Percentiles rank a stretch among this genome's conserved stretches.
phyloP scores from a whole-genome alignment of 1,284 basidiomycete species.

The Fomitopsis betulina region DNA sequence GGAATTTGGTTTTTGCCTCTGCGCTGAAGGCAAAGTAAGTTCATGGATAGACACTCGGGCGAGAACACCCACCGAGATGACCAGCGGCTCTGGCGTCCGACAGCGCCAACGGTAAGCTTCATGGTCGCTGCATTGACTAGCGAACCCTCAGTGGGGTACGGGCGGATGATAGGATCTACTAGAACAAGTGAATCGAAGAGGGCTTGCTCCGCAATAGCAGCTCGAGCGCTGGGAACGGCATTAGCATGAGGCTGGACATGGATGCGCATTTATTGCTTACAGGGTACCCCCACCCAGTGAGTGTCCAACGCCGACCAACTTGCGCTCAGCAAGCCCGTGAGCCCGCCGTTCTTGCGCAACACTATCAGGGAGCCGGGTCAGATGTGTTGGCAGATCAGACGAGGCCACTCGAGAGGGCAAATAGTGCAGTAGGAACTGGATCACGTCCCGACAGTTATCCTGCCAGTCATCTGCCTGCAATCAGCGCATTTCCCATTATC shows the following conservation, averaged over 20 bases:
- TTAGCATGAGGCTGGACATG: not conserved
- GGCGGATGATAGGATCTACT: slow-evolving; percentile 73
- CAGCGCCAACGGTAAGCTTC: slow-evolving; percentile 38
- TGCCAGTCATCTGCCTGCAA: slow-evolving; percentile 39
- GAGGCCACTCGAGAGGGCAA: slow-evolving; percentile 25
- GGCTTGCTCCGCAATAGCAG: slow-evolving; percentile 56
- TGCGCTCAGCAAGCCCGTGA: slow-evolving; percentile 43
- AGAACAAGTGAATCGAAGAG: slow-evolving; percentile 74
- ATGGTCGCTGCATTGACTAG: slow-evolving; percentile 10
- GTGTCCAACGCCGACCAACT: slow-evolving; percentile 70
- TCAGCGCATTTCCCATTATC: not conserved
- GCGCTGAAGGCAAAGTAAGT: slow-evolving; percentile 36
- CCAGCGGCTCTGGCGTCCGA: slow-evolving; percentile 67
- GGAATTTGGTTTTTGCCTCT: slow-evolving; percentile 54
- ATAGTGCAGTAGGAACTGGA: slow-evolving; percentile 43
- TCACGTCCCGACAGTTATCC: slow-evolving; percentile 46
- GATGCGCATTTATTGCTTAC: slow-evolving; percentile 35
- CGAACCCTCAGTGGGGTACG: slow-evolving; percentile 21
- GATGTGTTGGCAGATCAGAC: slow-evolving; percentile 40
- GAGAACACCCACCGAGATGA: slow-evolving; percentile 41
- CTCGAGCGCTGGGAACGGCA: slow-evolving; percentile 41
- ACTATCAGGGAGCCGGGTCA: slow-evolving; percentile 39
- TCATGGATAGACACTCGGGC: not conserved
- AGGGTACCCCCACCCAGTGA: slow-evolving; percentile 75
- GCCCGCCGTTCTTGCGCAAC: slow-evolving; percentile 37